These are phyloP conservation scores for Aspergillus ochraceus DNA, from an alignment of 2,329 filamentous ascomycete genomes.

Conservation along the genomic window DNA sequence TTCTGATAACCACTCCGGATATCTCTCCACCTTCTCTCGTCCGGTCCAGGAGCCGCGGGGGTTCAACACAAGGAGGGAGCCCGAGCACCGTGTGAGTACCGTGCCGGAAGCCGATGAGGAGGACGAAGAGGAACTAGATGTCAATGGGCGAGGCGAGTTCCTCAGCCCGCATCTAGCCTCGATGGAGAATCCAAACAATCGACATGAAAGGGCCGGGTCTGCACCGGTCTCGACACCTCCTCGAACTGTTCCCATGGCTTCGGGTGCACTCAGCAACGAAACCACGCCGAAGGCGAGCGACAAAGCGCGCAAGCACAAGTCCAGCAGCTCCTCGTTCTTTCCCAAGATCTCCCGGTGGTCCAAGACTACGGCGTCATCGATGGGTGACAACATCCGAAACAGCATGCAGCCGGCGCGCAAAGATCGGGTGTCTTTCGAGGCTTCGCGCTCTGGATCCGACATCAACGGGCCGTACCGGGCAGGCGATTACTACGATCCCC, in stretches of 20 bases:
- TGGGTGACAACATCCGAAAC: constrained; percentile 73
- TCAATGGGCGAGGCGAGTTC: constrained; percentile 51
- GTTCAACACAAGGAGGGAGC: constrained; percentile 54
- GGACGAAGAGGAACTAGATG: constrained; percentile 72
- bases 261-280: constrained; percentile 65
- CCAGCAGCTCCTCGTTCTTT: constrained; percentile 75
- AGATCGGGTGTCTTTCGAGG: constrained; percentile 61
- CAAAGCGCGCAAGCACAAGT: constrained; percentile 85
- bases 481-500: constrained; percentile 47
- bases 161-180: constrained; percentile 59
- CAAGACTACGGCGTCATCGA: constrained; percentile 88
- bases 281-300: constrained; percentile 71
- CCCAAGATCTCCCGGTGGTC: constrained; percentile 98
- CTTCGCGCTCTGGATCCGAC: constrained; percentile 77
- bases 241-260: constrained; percentile 38
- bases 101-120: constrained; percentile 83
- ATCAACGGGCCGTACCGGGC: constrained; percentile 60
- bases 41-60: constrained; percentile 35
- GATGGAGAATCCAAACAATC: constrained; percentile 53
- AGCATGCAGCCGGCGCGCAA: constrained; percentile 56
- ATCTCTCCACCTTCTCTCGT: constrained; percentile 61
- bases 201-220: constrained; percentile 43
- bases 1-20: constrained; percentile 72
- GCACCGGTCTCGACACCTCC: constrained; percentile 48
- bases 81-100: constrained; percentile 83